These are phyloP conservation scores for Trichophyton mentagrophytes DNA, from an alignment of 2,329 filamentous ascomycete genomes.

Conservation along the genomic window DNA sequence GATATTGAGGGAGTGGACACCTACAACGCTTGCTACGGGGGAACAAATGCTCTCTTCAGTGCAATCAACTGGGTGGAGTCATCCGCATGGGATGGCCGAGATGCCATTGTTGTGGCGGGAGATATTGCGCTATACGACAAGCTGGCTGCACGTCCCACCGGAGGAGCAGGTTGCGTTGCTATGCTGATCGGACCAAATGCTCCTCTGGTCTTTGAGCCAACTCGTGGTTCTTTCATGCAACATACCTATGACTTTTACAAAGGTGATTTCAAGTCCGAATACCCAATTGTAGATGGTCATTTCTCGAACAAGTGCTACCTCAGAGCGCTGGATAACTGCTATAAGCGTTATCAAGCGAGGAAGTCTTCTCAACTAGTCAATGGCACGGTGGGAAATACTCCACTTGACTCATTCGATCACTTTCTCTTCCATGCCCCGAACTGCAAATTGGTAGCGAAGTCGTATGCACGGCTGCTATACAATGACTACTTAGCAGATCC, in stretches of 20 bases:
- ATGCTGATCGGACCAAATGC: constrained; percentile 63
- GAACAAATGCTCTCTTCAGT: constrained; percentile 69
- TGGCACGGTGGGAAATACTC: constrained; percentile 41
- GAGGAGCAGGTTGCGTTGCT: constrained; percentile 61
- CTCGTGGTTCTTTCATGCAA: constrained; percentile 65
- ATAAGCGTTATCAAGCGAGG: constrained; percentile 66
- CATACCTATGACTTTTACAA: constrained; percentile 79
- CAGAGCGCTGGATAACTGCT: constrained; percentile 61
- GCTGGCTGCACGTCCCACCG: constrained; percentile 62
- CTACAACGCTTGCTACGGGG: constrained; percentile 69
- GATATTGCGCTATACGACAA: constrained; percentile 73
- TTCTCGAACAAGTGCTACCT: constrained; percentile 66
- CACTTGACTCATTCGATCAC: constrained; percentile 71
- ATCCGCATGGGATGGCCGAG: constrained; percentile 70
- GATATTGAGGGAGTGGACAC: constrained; percentile 69
- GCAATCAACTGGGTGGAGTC: constrained; percentile 70
- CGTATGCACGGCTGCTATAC: constrained; percentile 70
- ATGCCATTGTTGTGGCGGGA: constrained; percentile 61
- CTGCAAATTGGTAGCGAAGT: constrained; percentile 79
- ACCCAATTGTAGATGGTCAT: constrained; percentile 67
- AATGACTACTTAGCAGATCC: constrained; percentile 69
- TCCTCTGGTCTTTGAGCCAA: constrained; percentile 58
- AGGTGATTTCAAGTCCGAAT: constrained; percentile 68
- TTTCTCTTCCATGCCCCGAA: constrained; percentile 71
- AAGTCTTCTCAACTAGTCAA: constrained; percentile 41